Evolutionary conservation across 345 rosid genomes (phyloP).

Genomic region (Brassica carinata): DNA sequence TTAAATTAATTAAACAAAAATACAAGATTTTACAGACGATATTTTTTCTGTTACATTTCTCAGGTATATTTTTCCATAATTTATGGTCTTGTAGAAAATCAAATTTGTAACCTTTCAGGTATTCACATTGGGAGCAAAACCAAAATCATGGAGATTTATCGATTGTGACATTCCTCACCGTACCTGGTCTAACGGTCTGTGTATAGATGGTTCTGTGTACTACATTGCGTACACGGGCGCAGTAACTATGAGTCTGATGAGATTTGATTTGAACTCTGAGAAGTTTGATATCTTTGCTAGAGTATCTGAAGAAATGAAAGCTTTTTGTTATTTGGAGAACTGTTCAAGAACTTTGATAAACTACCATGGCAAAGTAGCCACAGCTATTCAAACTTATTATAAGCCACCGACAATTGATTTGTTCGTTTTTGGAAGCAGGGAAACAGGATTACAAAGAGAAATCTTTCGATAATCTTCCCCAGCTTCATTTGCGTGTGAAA

Average conservation of each 20-base stretch:
- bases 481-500: background rate
- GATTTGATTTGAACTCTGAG: background rate
- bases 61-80: too few species aligned
- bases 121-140: conserved; percentile 2
- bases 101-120: conserved; percentile 2
- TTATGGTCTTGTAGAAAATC: too few species aligned
- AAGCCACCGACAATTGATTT: background rate
- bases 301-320: background rate
- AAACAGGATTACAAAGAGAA: background rate
- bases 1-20: too few species aligned
- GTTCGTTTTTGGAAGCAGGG: background rate
- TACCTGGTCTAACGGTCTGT: background rate
- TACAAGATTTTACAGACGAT: too few species aligned
- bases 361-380: background rate
- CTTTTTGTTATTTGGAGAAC: background rate
- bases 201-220: background rate
- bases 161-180: background rate
- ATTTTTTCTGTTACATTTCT: too few species aligned
- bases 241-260: background rate
- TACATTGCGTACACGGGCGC: background rate
- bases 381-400: background rate
- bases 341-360: background rate
- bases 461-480: background rate
- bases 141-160: background rate
- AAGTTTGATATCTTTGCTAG: conserved; percentile 4